These are phyloP conservation scores for Penicillium sp. DNA, from an alignment of 2,329 filamentous ascomycete genomes.

Conservation along the genomic window DNA sequence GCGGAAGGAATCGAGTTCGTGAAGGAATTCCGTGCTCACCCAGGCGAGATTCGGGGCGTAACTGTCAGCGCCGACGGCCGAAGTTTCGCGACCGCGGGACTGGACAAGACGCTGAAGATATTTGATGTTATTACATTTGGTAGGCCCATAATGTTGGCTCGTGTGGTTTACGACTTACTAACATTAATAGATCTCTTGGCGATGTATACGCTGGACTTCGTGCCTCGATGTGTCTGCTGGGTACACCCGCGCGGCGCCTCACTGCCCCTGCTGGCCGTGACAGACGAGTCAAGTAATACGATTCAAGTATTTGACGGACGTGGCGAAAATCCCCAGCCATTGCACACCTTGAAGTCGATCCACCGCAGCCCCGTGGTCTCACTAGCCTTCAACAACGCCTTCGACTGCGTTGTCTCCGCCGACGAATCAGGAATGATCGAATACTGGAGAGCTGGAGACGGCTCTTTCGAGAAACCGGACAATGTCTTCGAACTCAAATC, in stretches of 20 bases:
- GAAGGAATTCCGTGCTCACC: slow-evolving; percentile 93
- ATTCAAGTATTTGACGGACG: slow-evolving; percentile 87
- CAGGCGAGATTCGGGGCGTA: slow-evolving; percentile 76
- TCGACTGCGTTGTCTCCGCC: slow-evolving; percentile 84
- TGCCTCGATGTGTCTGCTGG: slow-evolving; percentile 83
- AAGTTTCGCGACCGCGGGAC: slow-evolving; percentile 85
- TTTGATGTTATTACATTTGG: slow-evolving; percentile 76
- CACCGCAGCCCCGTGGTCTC: slow-evolving; percentile 77
- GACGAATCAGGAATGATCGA: slow-evolving; percentile 93
- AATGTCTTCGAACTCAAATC: slow-evolving; percentile 92
- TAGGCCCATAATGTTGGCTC: slow-evolving; percentile 23
- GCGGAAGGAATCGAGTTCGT: slow-evolving; percentile 91
- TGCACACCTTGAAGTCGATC: slow-evolving; percentile 75
- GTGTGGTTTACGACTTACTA: not conserved
- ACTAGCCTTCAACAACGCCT: slow-evolving; percentile 85
- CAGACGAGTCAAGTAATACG: slow-evolving; percentile 66
- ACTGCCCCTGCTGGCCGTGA: slow-evolving; percentile 78
- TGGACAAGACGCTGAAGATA: slow-evolving; percentile 48
- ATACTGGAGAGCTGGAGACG: slow-evolving; percentile 78
- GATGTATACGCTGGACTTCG: slow-evolving; percentile 73
- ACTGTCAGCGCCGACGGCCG: slow-evolving; percentile 85
- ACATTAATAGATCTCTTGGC: slow-evolving; percentile 64
- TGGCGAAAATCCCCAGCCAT: slow-evolving; percentile 70
- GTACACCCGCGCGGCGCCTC: slow-evolving; percentile 86
- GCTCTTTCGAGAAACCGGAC: slow-evolving; percentile 82